Evolutionary conservation across 176 grass and related monocot species (phyloP).

Genomic region (Oryza meridionalis): DNA sequence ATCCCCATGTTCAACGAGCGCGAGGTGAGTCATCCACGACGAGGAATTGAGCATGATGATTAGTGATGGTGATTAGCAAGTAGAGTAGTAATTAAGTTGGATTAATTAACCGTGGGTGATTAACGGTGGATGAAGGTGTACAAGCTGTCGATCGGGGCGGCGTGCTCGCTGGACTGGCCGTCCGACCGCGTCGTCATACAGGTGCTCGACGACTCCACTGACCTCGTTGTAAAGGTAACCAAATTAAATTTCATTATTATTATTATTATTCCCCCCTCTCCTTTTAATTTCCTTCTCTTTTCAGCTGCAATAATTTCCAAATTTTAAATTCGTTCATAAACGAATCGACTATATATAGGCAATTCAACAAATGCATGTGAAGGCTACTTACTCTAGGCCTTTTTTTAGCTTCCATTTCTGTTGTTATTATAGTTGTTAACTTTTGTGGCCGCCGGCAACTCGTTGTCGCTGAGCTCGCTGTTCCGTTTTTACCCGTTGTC

Average conservation of each 20-base stretch:
- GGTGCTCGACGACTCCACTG: slow-evolving; percentile 96
- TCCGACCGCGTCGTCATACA: slow-evolving; percentile 72
- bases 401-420: neutral
- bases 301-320: neutral
- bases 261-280: too few relatives aligned
- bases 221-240: slow-evolving; percentile 73
- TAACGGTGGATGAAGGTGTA: slow-evolving; percentile 62
- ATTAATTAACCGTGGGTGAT: neutral
- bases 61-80: neutral
- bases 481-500: neutral
- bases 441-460: neutral
- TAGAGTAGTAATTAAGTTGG: too few relatives aligned
- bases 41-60: neutral
- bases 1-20: slow-evolving; percentile 99
- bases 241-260: neutral
- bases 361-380: neutral
- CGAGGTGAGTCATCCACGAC: slow-evolving; percentile 48
- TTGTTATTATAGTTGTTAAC: neutral
- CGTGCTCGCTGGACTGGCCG: slow-evolving; percentile 83
- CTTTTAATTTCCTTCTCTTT: neutral
- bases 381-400: neutral
- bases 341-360: neutral
- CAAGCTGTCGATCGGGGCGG: slow-evolving; percentile 90
- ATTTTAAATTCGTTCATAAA: neutral
- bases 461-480: neutral